phyloP scores from a whole-genome alignment of 2,329 filamentous ascomycete species.

The Fusarium hainanense region DNA sequence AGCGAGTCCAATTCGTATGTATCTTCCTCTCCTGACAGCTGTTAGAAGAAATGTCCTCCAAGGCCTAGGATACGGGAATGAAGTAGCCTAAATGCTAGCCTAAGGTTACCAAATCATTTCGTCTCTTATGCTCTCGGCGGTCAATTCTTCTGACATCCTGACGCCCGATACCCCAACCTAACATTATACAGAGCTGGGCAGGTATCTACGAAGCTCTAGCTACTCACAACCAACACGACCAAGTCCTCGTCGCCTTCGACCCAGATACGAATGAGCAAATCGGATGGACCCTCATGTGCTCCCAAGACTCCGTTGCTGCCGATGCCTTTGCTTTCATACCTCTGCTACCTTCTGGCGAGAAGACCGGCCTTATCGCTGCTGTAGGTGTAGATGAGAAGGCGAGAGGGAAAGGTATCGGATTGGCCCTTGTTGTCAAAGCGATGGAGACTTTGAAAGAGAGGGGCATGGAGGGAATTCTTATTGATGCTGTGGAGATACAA shows the following conservation, averaged over 20 bases:
- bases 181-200: slow-evolving; percentile 25
- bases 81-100: no score
- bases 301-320: background rate
- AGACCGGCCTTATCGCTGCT: slow-evolving; percentile 39
- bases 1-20: slow-evolving; percentile 35
- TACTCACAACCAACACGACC: slow-evolving; percentile 22
- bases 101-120: no score
- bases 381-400: slow-evolving; percentile 38
- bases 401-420: slow-evolving; percentile 35
- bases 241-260: slow-evolving; percentile 42
- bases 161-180: no score
- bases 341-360: slow-evolving; percentile 30
- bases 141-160: no score
- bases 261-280: slow-evolving; percentile 41
- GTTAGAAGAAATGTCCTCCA: no score
- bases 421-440: slow-evolving; percentile 39
- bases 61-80: no score
- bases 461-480: slow-evolving; percentile 34
- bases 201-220: slow-evolving; percentile 33
- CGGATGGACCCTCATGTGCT: slow-evolving; percentile 44
- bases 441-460: slow-evolving; percentile 38
- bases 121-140: no score
- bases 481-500: slow-evolving; percentile 36
- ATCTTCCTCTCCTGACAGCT: no score
- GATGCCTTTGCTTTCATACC: slow-evolving; percentile 31